Evolutionary conservation across 2,329 filamentous ascomycete species (phyloP).

Genomic region (Elsinoe perseae): DNA sequence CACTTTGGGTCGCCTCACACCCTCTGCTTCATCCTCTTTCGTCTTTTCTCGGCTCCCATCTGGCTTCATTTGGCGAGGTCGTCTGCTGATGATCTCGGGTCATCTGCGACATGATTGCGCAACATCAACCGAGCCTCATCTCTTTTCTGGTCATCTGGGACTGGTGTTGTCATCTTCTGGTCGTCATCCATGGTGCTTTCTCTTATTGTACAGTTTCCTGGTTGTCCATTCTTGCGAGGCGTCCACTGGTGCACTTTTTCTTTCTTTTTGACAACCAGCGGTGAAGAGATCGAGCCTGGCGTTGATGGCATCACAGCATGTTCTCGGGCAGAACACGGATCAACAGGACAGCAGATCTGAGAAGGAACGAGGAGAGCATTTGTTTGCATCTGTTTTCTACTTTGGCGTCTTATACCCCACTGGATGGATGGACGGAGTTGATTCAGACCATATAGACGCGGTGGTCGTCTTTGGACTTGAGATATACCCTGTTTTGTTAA

Average conservation of each 20-base stretch:
- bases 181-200: not conserved
- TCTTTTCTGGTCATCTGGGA: constrained; percentile 3
- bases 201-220: constrained; percentile 1
- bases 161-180: not conserved
- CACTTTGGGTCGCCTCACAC: not conserved
- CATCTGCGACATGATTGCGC: constrained; percentile 8
- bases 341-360: not conserved
- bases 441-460: constrained; percentile 2
- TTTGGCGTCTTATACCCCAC: constrained; percentile 13
- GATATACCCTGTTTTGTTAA: constrained; percentile 12
- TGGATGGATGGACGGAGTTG: constrained; percentile 7
- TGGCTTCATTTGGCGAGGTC: not conserved
- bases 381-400: not conserved
- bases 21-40: not conserved
- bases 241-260: not conserved
- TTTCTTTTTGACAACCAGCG: not conserved
- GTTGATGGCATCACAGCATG: not conserved
- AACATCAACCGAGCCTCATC: not conserved
- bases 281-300: constrained; percentile 7
- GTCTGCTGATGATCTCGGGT: constrained; percentile 1
- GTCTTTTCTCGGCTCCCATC: not conserved
- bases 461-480: not conserved
- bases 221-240: not conserved
- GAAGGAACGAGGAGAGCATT: not conserved
- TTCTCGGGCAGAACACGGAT: constrained; percentile 11